Evolutionary conservation across 2,329 filamentous ascomycete genomes (phyloP).

Genomic region (Neonectria hederae): DNA sequence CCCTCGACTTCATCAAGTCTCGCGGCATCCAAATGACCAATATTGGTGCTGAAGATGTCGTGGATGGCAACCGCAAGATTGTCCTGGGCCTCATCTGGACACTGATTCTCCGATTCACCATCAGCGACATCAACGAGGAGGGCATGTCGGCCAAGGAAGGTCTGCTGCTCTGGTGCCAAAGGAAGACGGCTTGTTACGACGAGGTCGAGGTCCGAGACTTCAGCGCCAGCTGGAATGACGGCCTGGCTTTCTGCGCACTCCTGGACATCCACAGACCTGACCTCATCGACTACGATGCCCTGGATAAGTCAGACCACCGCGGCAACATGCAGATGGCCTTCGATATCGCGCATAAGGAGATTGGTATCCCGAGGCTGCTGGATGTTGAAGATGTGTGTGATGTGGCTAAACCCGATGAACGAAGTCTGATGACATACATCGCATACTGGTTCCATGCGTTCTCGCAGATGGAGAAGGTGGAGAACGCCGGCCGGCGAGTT

Average conservation of each 20-base stretch:
- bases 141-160: constrained; percentile 98
- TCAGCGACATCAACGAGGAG: constrained; percentile 98
- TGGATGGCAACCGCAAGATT: constrained; percentile 97
- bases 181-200: constrained; percentile 98
- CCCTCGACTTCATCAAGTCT: constrained; percentile 90
- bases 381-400: constrained; percentile 99
- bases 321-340: constrained; percentile 99
- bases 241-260: constrained; percentile 93
- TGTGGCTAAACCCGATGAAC: constrained; percentile 93
- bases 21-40: constrained; percentile 97
- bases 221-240: constrained; percentile 96
- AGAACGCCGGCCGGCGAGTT: constrained; percentile 94
- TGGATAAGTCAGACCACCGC: constrained; percentile 93
- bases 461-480: constrained; percentile 97
- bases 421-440: constrained; percentile 98
- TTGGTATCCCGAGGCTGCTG: constrained; percentile 93
- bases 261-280: constrained; percentile 97
- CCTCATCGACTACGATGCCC: constrained; percentile 92
- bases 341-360: constrained; percentile 94
- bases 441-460: constrained; percentile 99
- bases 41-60: constrained; percentile 97
- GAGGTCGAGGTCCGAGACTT: constrained; percentile 97
- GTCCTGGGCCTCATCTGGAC: constrained; percentile 98
- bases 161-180: constrained; percentile 93
- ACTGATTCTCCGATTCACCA: constrained; percentile 96